A percentile compares a stretch with the other conserved stretches of the same genome.
Evolutionary conservation across 108 stramenopile genomes (phyloP).

Genomic region (Cylindrotheca closterium): DNA sequence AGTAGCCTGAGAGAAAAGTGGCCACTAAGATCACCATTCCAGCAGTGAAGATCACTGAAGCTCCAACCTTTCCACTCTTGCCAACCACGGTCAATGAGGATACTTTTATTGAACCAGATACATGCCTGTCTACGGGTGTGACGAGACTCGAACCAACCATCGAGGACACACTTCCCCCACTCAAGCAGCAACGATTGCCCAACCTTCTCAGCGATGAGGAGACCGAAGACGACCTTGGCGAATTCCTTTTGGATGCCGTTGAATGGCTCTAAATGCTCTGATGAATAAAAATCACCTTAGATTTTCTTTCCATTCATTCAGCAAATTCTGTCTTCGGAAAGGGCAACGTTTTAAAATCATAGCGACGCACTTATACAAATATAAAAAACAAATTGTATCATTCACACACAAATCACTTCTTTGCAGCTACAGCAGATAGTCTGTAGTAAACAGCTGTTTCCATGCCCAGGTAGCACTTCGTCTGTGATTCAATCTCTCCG

Average conservation of each 20-base stretch:
- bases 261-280: constrained; percentile 68
- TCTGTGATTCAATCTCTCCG: too few relatives aligned
- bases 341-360: too few relatives aligned
- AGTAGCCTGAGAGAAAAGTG: too few relatives aligned
- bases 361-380: too few relatives aligned
- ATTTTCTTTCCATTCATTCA: too few relatives aligned
- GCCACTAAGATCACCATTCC: constrained; percentile 86
- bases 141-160: constrained; percentile 35
- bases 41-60: constrained; percentile 75
- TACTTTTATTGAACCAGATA: constrained; percentile 33
- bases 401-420: too few relatives aligned
- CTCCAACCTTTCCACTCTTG: constrained; percentile 16
- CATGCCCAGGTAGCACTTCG: too few relatives aligned
- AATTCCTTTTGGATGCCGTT: constrained; percentile 62
- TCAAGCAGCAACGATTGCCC: constrained; percentile 29
- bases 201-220: constrained; percentile 40
- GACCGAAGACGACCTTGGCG: constrained; percentile 50
- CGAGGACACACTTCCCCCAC: constrained; percentile 29
- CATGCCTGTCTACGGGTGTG: constrained; percentile 13
- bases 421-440: too few relatives aligned
- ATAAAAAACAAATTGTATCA: too few relatives aligned
- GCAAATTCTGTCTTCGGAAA: too few relatives aligned
- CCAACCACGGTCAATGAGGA: constrained; percentile 19
- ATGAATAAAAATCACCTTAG: background rate
- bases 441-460: too few relatives aligned